phyloP scores from a whole-genome alignment of 306 rosid species.

The Crotalaria pallida region DNA sequence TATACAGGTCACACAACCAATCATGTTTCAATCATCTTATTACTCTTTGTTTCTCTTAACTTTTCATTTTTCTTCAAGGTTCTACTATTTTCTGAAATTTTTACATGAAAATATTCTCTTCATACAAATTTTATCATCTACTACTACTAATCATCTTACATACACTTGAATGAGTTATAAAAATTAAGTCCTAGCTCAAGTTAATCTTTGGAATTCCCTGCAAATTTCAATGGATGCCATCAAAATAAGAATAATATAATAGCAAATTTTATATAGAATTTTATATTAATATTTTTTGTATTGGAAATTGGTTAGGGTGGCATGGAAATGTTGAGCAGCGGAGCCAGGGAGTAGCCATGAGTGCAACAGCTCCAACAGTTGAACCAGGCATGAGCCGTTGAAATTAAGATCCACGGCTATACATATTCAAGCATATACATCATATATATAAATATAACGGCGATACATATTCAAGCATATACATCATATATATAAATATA shows the following conservation, averaged over 20 bases:
- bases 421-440: too few species aligned
- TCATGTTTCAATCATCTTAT: neutral
- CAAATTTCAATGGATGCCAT: neutral
- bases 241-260: too few species aligned
- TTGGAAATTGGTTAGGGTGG: constrained; percentile 31
- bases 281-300: neutral
- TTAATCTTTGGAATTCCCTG: neutral
- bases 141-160: too few species aligned
- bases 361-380: constrained; percentile 11
- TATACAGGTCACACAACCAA: neutral
- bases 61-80: too few species aligned
- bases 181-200: neutral
- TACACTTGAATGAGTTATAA: too few species aligned
- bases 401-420: neutral
- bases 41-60: too few species aligned
- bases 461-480: too few species aligned
- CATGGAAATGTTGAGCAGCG: constrained; percentile 50
- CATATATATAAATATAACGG: too few species aligned
- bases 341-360: constrained; percentile 26
- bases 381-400: constrained; percentile 38
- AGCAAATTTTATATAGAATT: neutral
- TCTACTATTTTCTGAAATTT: neutral
- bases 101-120: neutral
- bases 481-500: too few species aligned
- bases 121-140: too few species aligned